Evolutionary conservation across 306 rosid species (phyloP), one percentile per base, ranked within the genome.

Genomic region (apple (Malus domestica)): DNA sequence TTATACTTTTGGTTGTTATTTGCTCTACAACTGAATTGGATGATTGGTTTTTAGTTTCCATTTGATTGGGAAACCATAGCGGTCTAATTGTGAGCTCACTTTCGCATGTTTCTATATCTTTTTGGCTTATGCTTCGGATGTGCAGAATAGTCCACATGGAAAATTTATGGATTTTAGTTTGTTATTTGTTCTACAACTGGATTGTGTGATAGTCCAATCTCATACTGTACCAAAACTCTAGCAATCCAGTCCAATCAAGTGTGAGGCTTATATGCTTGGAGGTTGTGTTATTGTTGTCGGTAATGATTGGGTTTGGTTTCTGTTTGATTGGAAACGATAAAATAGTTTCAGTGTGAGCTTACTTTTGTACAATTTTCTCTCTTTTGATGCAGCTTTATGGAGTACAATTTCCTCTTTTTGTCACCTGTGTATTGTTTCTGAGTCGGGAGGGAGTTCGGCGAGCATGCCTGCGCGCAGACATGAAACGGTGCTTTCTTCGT

Each of bases 361-460:
- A 62, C 7, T 59, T 49, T 66, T 59, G 60, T 67, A 33, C 30
- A 23, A 22, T 18, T 66, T 52, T 64, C 27, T 65, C 35, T 58
- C 60, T 15, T 58, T 32, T 78, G 42, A 33, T 86, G 87, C 85
- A 91, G 97, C 72, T 92, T 27, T 94, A 94, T 74, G 98, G 96
- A 44, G 96, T 94, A 78, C 98, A 92, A 80, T 94, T 94, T 88
- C 96, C 93, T 67, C 92, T 94, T 33, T 88, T 94, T 76, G 92
- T 92, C 77, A 91, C 96, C 23, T 91, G 98, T 67, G 83, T 94
- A 67, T 82, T 94, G 84, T 94, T 94, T 84, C 96, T 94, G 72
- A 94, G 98, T 61, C 93, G 98, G 38, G 98, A 95, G 90, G 98
- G 98, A 68, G 89, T 95, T 81, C 92, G 96, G 66, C 88, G 97